phyloP scores from a whole-genome alignment of 768 basidiomycete species.

The Stropharia rugosoannulata region DNA sequence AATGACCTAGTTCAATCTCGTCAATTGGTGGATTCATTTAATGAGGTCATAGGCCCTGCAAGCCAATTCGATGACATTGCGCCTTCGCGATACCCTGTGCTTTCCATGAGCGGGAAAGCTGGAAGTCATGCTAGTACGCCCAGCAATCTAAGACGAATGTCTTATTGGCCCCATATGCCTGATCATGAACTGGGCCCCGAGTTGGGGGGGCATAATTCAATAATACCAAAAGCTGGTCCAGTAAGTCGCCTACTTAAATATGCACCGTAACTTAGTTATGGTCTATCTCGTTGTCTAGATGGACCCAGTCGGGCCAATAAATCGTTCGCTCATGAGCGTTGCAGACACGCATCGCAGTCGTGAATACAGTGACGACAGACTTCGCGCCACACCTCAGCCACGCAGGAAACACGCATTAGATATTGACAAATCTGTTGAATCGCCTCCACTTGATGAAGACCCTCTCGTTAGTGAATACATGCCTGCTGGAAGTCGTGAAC shows the following conservation, averaged over 20 bases:
- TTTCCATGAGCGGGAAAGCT: not conserved
- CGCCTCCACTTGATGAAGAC: conserved; percentile 7
- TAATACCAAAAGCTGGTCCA: too few relatives aligned
- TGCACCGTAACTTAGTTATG: too few relatives aligned
- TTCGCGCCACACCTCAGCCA: not conserved
- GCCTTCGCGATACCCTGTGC: conserved; percentile 4
- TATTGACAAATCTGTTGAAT: not conserved
- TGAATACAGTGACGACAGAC: not conserved
- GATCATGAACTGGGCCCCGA: too few relatives aligned
- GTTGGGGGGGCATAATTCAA: too few relatives aligned
- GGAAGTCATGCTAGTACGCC: too few relatives aligned
- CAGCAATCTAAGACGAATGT: too few relatives aligned
- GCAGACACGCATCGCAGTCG: not conserved
- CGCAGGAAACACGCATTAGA: not conserved
- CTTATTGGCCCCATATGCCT: too few relatives aligned
- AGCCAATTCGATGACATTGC: conserved; percentile 3
- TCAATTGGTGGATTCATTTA: conserved; percentile 2
- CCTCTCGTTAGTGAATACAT: conserved; percentile 20
- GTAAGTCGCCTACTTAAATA: too few relatives aligned
- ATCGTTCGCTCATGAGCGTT: too few relatives aligned
- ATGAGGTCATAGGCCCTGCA: not conserved
- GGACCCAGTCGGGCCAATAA: too few relatives aligned
- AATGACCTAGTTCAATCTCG: not conserved
- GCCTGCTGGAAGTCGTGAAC: conserved; percentile 9
- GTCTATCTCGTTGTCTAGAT: too few relatives aligned